These are phyloP conservation scores for Astrephomene gubernaculifera DNA, from an alignment of 139 green algal species.

Conservation along the genomic window DNA sequence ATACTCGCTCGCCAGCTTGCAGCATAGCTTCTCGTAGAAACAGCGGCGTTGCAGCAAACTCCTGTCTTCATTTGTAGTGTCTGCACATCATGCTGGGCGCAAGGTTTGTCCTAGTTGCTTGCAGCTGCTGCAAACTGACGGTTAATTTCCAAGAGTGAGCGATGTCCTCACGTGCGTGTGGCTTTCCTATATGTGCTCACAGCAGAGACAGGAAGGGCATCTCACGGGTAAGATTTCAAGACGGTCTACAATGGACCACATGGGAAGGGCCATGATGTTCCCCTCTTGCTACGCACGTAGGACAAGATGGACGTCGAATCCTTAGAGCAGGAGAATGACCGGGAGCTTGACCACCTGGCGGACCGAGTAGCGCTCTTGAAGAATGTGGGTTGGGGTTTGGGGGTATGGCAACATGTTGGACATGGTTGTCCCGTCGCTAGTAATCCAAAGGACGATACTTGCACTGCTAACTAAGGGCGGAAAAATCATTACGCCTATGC, in stretches of 20 bases:
- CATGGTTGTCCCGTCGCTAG: too few relatives aligned
- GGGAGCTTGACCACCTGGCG: constrained; percentile 68
- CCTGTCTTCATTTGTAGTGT: too few relatives aligned
- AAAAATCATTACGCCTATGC: too few relatives aligned
- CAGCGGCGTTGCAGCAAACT: too few relatives aligned
- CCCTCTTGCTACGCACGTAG: not conserved
- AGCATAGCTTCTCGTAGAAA: too few relatives aligned
- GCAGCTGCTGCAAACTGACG: not conserved
- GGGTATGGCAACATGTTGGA: too few relatives aligned
- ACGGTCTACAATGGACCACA: too few relatives aligned
- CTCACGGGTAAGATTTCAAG: constrained; percentile 21
- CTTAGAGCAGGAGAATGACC: constrained; percentile 80
- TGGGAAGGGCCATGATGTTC: too few relatives aligned
- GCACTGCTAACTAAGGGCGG: too few relatives aligned
- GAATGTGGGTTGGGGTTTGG: constrained; percentile 57
- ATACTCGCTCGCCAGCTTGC: too few relatives aligned
- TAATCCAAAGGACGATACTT: too few relatives aligned
- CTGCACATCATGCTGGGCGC: constrained; percentile 29
- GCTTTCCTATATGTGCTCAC: not conserved
- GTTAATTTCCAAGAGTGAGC: not conserved
- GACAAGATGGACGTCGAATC: constrained; percentile 75
- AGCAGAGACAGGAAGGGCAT: constrained; percentile 39
- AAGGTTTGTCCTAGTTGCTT: constrained; percentile 7
- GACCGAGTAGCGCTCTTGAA: constrained; percentile 74
- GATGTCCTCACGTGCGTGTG: not conserved